These are phyloP conservation scores for Aspergillus conjunctus DNA, from an alignment of 495 filamentous ascomycete species.

Conservation along the genomic window DNA sequence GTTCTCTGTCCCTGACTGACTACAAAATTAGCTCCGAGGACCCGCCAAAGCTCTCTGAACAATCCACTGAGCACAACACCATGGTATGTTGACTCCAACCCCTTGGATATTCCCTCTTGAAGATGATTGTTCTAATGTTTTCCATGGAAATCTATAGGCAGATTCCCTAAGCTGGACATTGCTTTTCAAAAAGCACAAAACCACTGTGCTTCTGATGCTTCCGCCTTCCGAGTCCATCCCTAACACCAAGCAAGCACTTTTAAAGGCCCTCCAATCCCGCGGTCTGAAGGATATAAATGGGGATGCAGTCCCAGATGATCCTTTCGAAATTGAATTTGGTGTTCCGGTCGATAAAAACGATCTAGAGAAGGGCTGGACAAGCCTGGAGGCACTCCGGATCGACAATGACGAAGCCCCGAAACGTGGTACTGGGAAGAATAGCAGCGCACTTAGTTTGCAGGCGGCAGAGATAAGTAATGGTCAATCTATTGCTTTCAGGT, in stretches of 20 bases:
- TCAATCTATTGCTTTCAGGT: slow-evolving; percentile 69
- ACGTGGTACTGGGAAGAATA: slow-evolving; percentile 41
- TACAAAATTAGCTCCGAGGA: slow-evolving; percentile 17
- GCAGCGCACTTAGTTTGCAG: slow-evolving; percentile 46
- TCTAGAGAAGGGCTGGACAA: slow-evolving; percentile 58
- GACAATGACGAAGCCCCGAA: slow-evolving; percentile 45
- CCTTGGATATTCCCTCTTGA: not conserved
- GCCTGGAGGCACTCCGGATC: slow-evolving; percentile 42
- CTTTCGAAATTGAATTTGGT: slow-evolving; percentile 56
- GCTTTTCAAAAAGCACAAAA: slow-evolving; percentile 76
- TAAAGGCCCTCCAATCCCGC: slow-evolving; percentile 53
- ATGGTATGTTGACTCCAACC: slow-evolving; percentile 22
- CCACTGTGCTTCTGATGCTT: slow-evolving; percentile 74
- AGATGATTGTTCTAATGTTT: slow-evolving; percentile 6
- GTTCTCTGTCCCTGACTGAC: slow-evolving; percentile 1
- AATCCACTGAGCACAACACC: slow-evolving; percentile 11
- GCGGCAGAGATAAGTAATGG: slow-evolving; percentile 59
- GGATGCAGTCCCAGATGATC: slow-evolving; percentile 47
- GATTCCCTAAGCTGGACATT: slow-evolving; percentile 60
- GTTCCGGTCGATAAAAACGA: slow-evolving; percentile 58
- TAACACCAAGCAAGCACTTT: slow-evolving; percentile 63
- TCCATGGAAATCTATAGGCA: slow-evolving; percentile 27
- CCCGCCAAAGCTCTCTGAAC: slow-evolving; percentile 24
- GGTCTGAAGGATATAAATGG: slow-evolving; percentile 47
- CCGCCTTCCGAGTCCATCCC: slow-evolving; percentile 61